phyloP scores from a whole-genome alignment of 345 rosid species.

The Syzygium oleosum region DNA sequence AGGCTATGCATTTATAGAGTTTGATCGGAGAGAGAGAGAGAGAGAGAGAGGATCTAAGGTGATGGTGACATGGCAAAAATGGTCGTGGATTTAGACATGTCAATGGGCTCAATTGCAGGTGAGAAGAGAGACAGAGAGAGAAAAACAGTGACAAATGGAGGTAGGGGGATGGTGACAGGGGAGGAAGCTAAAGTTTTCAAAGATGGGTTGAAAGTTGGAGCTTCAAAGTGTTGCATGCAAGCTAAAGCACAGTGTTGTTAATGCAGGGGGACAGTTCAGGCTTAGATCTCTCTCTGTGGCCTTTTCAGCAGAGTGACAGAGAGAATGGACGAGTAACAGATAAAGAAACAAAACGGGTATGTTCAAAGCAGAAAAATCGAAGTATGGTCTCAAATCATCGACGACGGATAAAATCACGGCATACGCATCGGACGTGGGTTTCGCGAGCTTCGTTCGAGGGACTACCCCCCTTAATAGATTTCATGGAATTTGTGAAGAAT shows the following conservation, averaged over 20 bases:
- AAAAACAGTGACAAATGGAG: not conserved
- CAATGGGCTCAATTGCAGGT: not conserved
- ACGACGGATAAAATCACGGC: not conserved
- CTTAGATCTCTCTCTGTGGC: not conserved
- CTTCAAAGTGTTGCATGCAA: not conserved
- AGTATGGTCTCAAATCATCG: not conserved
- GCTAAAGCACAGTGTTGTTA: not conserved
- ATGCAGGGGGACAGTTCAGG: not conserved
- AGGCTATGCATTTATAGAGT: not conserved
- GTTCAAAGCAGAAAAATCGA: not conserved
- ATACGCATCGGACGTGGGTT: not conserved
- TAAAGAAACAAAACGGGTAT: not conserved
- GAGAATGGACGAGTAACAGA: not conserved
- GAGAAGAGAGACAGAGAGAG: not conserved
- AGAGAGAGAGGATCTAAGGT: constrained; percentile 7
- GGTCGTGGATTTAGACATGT: constrained; percentile 13
- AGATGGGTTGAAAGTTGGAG: not conserved
- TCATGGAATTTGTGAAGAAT: not conserved
- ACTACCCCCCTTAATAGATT: not conserved
- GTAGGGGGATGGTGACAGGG: not conserved
- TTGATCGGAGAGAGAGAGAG: not conserved
- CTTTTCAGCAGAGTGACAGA: not conserved
- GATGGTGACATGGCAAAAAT: constrained; percentile 11
- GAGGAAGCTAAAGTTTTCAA: not conserved
- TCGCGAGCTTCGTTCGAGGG: not conserved